These are phyloP conservation scores for Fusarium coffeatum DNA, from an alignment of 2,329 filamentous ascomycete species.

Conservation along the genomic window DNA sequence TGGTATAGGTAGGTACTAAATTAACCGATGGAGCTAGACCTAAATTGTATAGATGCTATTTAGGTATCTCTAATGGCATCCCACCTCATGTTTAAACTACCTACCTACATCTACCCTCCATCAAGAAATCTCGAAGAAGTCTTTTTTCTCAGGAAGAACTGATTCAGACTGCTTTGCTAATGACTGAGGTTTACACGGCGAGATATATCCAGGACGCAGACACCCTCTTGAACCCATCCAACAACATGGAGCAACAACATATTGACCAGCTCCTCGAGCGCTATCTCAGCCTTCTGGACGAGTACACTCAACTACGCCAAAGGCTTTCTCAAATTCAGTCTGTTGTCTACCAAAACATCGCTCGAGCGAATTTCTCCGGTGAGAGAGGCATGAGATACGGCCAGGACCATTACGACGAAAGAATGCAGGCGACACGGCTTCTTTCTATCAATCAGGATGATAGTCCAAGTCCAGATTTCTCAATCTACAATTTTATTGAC, in stretches of 20 bases:
- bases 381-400: conserved; percentile 73
- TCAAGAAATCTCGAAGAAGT: neutral
- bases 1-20: neutral
- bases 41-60: conserved; percentile 14
- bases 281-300: conserved; percentile 74
- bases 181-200: neutral
- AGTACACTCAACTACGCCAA: conserved; percentile 71
- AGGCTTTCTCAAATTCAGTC: conserved; percentile 66
- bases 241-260: conserved; percentile 48
- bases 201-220: neutral
- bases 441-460: conserved; percentile 48
- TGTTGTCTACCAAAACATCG: conserved; percentile 68
- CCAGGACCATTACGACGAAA: conserved; percentile 76
- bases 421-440: conserved; percentile 72
- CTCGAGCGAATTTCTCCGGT: conserved; percentile 81
- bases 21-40: conserved; percentile 30
- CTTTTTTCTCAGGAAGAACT: neutral
- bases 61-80: conserved; percentile 15
- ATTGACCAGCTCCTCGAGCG: conserved; percentile 73
- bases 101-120: conserved; percentile 1
- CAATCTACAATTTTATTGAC: conserved; percentile 15
- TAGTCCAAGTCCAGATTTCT: conserved; percentile 34
- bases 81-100: conserved; percentile 1
- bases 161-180: neutral
- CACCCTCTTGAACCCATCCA: neutral